Evolutionary conservation across 2,329 filamentous ascomycete genomes (phyloP).

Genomic region (Boeremia exigua): DNA sequence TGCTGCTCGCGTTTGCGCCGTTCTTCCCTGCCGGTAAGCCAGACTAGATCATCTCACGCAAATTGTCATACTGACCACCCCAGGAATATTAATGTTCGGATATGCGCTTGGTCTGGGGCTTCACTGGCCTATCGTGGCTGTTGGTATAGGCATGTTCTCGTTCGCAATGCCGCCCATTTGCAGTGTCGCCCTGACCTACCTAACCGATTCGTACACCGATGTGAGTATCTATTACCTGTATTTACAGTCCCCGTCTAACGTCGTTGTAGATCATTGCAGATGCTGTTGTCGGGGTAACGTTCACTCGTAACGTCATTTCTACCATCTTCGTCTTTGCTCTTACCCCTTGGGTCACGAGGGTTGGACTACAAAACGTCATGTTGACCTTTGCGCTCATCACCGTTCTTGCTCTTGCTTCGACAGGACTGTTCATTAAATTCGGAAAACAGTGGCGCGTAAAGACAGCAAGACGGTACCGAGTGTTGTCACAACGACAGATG

Average conservation of each 20-base stretch:
- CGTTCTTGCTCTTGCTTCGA: conserved; percentile 5
- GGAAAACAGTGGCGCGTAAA: conserved; percentile 12
- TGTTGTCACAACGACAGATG: conserved; percentile 7
- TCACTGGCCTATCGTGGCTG: conserved; percentile 17
- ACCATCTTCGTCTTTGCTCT: conserved; percentile 58
- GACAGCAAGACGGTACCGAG: conserved; percentile 3
- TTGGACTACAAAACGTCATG: conserved; percentile 17
- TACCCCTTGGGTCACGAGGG: conserved; percentile 47
- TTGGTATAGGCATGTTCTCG: conserved; percentile 14
- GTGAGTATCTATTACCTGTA: not conserved
- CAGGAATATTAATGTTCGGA: conserved; percentile 13
- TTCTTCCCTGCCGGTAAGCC: conserved; percentile 16
- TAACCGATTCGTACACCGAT: conserved; percentile 42
- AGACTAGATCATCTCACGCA: not conserved
- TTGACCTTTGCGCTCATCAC: conserved; percentile 18
- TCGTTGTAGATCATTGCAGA: conserved; percentile 51
- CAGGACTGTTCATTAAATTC: conserved; percentile 12
- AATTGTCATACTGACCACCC: not conserved
- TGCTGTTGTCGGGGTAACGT: conserved; percentile 53
- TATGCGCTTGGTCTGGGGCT: conserved; percentile 13
- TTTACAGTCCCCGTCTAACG: not conserved
- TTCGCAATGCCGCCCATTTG: conserved; percentile 18
- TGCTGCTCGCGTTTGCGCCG: conserved; percentile 13
- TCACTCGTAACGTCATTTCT: conserved; percentile 54
- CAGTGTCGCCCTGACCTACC: conserved; percentile 46